phyloP scores from a whole-genome alignment of 1,284 basidiomycete genomes.

The Ceratobasidium sp. region DNA sequence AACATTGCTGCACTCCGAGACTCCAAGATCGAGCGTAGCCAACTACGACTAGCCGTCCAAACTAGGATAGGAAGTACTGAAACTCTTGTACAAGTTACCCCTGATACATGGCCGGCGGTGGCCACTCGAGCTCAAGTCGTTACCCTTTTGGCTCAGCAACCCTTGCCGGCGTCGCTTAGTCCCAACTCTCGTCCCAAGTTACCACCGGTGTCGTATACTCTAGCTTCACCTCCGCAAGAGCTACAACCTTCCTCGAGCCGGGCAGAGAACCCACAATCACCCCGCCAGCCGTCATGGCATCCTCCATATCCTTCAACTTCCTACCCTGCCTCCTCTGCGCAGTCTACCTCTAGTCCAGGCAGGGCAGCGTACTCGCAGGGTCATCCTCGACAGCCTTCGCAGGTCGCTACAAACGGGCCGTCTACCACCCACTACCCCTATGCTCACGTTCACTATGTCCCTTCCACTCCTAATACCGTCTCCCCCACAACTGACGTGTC shows the following conservation, averaged over 20 bases:
- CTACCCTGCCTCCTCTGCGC: background rate
- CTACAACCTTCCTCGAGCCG: background rate
- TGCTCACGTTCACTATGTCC: slow-evolving; percentile 30
- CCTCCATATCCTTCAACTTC: slow-evolving; percentile 9
- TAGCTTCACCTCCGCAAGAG: slow-evolving; percentile 16
- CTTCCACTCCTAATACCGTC: slow-evolving; percentile 1
- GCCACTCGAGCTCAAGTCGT: slow-evolving; percentile 29
- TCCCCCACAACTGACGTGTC: slow-evolving; percentile 28
- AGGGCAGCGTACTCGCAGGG: background rate
- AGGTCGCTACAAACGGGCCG: background rate
- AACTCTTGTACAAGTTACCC: slow-evolving; percentile 20
- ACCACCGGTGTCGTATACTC: slow-evolving; percentile 4
- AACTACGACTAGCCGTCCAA: slow-evolving; percentile 19
- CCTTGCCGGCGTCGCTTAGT: background rate
- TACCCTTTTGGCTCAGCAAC: slow-evolving; percentile 13
- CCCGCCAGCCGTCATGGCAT: slow-evolving; percentile 13
- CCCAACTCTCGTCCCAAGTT: background rate
- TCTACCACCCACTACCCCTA: slow-evolving; percentile 6
- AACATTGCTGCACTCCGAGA: slow-evolving; percentile 2
- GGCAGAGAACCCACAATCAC: background rate
- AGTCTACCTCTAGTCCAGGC: background rate
- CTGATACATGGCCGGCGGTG: slow-evolving; percentile 27
- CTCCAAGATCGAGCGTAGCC: background rate
- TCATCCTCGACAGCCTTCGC: slow-evolving; percentile 6
- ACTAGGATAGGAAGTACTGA: slow-evolving; percentile 3